phyloP scores from a whole-genome alignment of 768 basidiomycete species.

The Kwoniella heveanensis region DNA sequence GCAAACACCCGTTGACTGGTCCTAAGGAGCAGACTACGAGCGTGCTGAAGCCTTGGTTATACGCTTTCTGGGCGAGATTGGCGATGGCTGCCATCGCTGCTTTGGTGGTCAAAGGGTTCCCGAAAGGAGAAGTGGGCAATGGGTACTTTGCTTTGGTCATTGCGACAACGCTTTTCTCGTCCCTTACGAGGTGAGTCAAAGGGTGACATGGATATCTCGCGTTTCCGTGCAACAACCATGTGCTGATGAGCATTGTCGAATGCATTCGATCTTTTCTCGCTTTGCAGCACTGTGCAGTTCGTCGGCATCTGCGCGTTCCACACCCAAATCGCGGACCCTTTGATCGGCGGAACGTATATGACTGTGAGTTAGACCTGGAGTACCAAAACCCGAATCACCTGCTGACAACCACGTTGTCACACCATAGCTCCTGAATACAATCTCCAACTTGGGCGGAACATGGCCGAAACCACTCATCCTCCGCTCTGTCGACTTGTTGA shows the following conservation, averaged over 20 bases:
- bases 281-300: constrained; percentile 87
- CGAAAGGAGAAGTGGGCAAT: constrained; percentile 57
- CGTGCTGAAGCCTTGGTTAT: constrained; percentile 66
- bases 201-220: not conserved
- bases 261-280: not conserved
- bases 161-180: constrained; percentile 75
- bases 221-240: not conserved
- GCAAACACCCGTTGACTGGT: constrained; percentile 24
- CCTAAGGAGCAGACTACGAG: constrained; percentile 62
- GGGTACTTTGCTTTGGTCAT: constrained; percentile 80
- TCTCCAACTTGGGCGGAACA: constrained; percentile 90
- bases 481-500: constrained; percentile 93
- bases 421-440: constrained; percentile 83
- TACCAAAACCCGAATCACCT: not conserved
- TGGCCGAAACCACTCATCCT: constrained; percentile 94
- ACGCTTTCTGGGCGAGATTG: constrained; percentile 86
- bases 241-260: not conserved
- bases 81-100: constrained; percentile 71
- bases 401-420: constrained; percentile 2
- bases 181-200: constrained; percentile 74
- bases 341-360: constrained; percentile 99
- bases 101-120: constrained; percentile 81
- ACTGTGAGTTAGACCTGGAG: constrained; percentile 69
- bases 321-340: constrained; percentile 89
- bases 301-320: constrained; percentile 99